These are phyloP conservation scores for Cladosporium sp. DNA, from an alignment of 2,329 filamentous ascomycete genomes.

Conservation along the genomic window DNA sequence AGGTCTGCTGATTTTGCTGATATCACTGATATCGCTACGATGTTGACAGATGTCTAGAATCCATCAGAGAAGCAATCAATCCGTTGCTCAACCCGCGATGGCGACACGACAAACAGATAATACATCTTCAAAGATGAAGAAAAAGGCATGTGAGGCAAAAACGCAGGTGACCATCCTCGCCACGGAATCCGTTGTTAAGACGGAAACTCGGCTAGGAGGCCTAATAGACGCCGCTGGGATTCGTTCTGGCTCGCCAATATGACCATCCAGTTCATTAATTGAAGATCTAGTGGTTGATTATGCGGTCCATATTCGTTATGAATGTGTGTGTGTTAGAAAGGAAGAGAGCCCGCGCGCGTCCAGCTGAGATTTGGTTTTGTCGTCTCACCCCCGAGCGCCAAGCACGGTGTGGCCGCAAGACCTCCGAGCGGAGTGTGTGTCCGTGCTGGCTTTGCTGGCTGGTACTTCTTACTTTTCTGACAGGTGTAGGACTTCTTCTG, in stretches of 20 bases:
- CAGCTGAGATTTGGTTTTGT: constrained; percentile 5
- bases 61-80: not conserved
- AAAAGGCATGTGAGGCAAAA: constrained; percentile 18
- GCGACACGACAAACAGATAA: not conserved
- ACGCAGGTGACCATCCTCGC: constrained; percentile 21
- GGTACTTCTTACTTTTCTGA: not conserved
- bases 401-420: not conserved
- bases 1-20: not conserved
- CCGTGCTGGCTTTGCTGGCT: constrained; percentile 3
- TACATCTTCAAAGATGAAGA: not conserved
- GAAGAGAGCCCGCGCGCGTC: not conserved
- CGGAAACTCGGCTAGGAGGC: constrained; percentile 18
- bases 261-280: constrained; percentile 21
- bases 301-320: constrained; percentile 19
- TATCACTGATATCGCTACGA: not conserved
- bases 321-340: constrained; percentile 18
- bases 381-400: not conserved
- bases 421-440: not conserved
- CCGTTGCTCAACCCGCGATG: not conserved
- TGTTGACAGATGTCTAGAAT: not conserved
- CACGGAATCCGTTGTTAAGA: constrained; percentile 21
- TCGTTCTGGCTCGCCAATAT: constrained; percentile 23
- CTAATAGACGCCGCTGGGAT: constrained; percentile 21
- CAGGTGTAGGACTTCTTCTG: not conserved
- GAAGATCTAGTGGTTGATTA: constrained; percentile 23